Evolutionary conservation across 1,284 basidiomycete genomes (phyloP).

Genomic region (Naganishia liquefaciens): DNA sequence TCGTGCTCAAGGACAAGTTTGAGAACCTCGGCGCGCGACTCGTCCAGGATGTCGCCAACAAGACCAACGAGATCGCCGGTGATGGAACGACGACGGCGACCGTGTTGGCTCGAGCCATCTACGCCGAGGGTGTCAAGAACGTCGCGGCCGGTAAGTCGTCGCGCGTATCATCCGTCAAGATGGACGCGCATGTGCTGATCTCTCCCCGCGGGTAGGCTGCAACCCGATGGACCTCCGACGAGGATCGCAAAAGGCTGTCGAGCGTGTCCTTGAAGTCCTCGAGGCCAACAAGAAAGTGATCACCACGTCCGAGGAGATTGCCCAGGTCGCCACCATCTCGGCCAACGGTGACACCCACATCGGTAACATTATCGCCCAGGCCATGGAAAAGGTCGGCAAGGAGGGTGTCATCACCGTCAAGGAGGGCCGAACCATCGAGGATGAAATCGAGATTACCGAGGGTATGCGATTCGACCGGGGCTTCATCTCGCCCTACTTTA

Average conservation of each 20-base stretch:
- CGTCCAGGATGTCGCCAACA: constrained; percentile 91
- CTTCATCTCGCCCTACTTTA: constrained; percentile 97
- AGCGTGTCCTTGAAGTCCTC: constrained; percentile 90
- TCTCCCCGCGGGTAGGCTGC: constrained; percentile 65
- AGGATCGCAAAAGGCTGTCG: constrained; percentile 93
- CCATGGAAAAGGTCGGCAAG: constrained; percentile 99
- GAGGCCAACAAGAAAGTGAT: constrained; percentile 87
- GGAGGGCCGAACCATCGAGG: constrained; percentile 95
- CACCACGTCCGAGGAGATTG: constrained; percentile 96
- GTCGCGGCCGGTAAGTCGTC: constrained; percentile 71
- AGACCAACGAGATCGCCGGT: constrained; percentile 96
- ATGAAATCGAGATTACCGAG: constrained; percentile 98
- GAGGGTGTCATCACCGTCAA: constrained; percentile 99
- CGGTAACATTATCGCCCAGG: constrained; percentile 95
- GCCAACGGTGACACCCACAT: constrained; percentile 95
- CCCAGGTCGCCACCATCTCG: constrained; percentile 96
- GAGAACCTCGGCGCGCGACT: constrained; percentile 98
- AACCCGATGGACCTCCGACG: constrained; percentile 99
- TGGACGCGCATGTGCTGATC: neutral
- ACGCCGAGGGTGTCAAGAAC: constrained; percentile 98
- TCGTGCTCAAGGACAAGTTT: constrained; percentile 94
- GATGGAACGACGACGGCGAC: constrained; percentile 98
- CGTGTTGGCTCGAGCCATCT: constrained; percentile 94
- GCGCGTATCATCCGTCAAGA: too few relatives aligned
- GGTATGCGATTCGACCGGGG: constrained; percentile 99